Base-by-base conservation (phyloP, 169 alveolate species). In the Plasmodium cynomolgi region DNA sequence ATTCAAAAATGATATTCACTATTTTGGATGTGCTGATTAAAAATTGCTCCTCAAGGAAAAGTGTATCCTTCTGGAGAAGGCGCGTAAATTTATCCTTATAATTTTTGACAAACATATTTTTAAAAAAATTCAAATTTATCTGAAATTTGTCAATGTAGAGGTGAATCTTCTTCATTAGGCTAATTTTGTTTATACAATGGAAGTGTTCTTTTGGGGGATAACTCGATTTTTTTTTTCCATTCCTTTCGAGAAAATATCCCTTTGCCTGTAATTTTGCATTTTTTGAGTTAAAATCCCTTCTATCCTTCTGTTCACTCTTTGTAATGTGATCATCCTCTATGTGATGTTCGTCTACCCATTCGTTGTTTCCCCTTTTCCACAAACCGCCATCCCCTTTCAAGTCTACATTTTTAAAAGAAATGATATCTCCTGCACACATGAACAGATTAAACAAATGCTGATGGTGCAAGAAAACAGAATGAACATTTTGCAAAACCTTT, bases 91-190 rank as follows among this genome's bases (percentile, higher is more conserved):
- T 80, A 44, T 90, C 80, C 74, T 90, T 90, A 81, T 90, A 81
- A 58, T 56, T 80, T 80, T 90, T 90, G 26, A 90, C 9, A 58
- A 90, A 62, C 84, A 90, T 90, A 58, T 90, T 80, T 90, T 90
- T 56, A 79, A 90, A 90, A 90, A 33, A 29, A 20, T 90, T 41
- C 56, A 90, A 58, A 90, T 90, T 90, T 50, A 90, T 56, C 17
- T 79, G 50, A 17, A 90, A 58, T 47, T 79, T 90, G n/a, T 90
- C 94, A 50, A 90, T 81, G 47, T 58, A 79, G n/a, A 90, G 50
- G 44, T 90, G 72, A 41, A 90, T 41, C 13, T 80, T 90, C 33
- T 71, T 90, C 73, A 90, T 26, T 17, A 90, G 13, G 56, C 83
- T 79, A 13, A 90, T 80, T 90, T 90, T 90, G 72, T 90, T 81